These are phyloP conservation scores for Calonectria pseudoreteaudii DNA, from an alignment of 2,329 filamentous ascomycete species.

Conservation along the genomic window DNA sequence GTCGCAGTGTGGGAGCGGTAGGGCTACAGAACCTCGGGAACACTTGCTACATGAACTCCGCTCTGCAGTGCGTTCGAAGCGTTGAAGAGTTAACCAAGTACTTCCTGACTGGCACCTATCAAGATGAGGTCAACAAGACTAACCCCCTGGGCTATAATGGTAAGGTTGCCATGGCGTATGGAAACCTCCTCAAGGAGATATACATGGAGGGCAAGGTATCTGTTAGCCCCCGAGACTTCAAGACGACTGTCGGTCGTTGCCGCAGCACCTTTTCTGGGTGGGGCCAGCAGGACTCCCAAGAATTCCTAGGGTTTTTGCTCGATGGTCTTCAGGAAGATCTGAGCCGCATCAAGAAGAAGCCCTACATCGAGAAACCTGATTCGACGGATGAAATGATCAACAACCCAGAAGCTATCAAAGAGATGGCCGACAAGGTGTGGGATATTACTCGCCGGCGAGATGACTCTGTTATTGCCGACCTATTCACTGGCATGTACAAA, in stretches of 20 bases:
- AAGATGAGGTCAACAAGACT: conserved; percentile 82
- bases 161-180: conserved; percentile 87
- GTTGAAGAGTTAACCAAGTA: conserved; percentile 95
- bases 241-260: conserved; percentile 82
- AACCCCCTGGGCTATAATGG: conserved; percentile 91
- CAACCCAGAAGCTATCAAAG: conserved; percentile 81
- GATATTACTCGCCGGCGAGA: conserved; percentile 92
- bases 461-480: conserved; percentile 92
- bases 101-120: conserved; percentile 81
- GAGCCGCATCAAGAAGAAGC: conserved; percentile 93
- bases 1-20: conserved; percentile 79
- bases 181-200: conserved; percentile 79
- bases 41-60: conserved; percentile 99
- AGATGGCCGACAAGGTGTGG: conserved; percentile 90
- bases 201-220: conserved; percentile 78
- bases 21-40: conserved; percentile 94
- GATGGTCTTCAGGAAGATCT: conserved; percentile 96
- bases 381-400: conserved; percentile 96
- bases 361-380: conserved; percentile 97
- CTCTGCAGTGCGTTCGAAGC: conserved; percentile 91
- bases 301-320: conserved; percentile 94
- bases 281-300: conserved; percentile 96
- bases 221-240: conserved; percentile 84
- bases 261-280: conserved; percentile 92
- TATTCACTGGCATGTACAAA: conserved; percentile 99